A percentile compares a stretch with the other conserved stretches of the same genome.
Evolutionary conservation across 306 rosid species (phyloP).

Genomic region (Abrus pulchellus): DNA sequence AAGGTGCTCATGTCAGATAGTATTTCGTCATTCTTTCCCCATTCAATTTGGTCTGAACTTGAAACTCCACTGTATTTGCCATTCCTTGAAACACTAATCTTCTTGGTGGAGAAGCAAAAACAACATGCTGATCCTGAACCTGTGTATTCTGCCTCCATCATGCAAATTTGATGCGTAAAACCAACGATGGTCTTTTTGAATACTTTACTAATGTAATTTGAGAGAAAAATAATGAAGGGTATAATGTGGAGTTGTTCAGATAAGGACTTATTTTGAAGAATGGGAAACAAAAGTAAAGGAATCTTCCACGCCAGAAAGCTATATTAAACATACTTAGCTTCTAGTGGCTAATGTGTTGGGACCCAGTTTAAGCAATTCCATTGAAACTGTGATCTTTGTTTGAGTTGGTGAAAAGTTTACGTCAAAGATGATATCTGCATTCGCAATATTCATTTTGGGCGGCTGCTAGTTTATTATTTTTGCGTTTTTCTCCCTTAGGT

Average conservation of each 20-base stretch:
- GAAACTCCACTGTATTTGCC: not conserved
- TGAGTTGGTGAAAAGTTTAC: slow-evolving; percentile 37
- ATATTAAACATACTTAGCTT: not conserved
- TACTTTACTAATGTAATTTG: not conserved
- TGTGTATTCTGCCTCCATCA: slow-evolving; percentile 54
- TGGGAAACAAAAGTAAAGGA: not conserved
- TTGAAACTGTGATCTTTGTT: slow-evolving; percentile 24
- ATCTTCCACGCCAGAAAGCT: not conserved
- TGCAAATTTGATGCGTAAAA: not conserved
- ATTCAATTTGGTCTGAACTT: slow-evolving; percentile 31
- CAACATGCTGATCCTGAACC: slow-evolving; percentile 52
- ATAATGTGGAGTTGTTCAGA: slow-evolving; percentile 17
- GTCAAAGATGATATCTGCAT: slow-evolving; percentile 22
- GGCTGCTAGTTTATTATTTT: slow-evolving; percentile 18
- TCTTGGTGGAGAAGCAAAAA: slow-evolving; percentile 60
- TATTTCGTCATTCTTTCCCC: slow-evolving; percentile 57
- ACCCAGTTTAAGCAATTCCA: slow-evolving; percentile 17
- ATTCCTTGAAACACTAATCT: slow-evolving; percentile 17
- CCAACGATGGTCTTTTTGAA: not conserved
- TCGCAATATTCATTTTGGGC: slow-evolving; percentile 19
- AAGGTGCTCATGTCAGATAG: slow-evolving; percentile 68
- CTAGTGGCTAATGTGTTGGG: slow-evolving; percentile 16
- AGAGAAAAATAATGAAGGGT: not conserved
- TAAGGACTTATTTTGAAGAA: slow-evolving; percentile 25
- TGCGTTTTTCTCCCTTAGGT: too few relatives aligned